Evolutionary conservation across 2,329 filamentous ascomycete genomes (phyloP), one percentile per base, ranked within the genome.

Genomic region (Pseudopithomyces maydicus): DNA sequence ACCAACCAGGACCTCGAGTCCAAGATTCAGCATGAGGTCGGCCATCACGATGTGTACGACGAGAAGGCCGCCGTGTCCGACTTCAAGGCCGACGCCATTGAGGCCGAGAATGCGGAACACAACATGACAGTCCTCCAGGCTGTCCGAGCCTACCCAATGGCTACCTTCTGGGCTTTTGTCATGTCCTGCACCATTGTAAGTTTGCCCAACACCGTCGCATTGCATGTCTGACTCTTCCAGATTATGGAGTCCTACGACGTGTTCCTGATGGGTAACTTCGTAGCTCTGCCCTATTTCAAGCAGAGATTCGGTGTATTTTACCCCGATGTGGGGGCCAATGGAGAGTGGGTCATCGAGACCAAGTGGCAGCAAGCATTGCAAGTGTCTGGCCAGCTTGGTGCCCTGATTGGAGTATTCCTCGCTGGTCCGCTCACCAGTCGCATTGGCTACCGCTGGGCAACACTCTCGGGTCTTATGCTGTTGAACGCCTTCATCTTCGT

Each of bases 161-260:
- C 83, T 62, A 78, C 77, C 15, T 79, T 79, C 59, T 85, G 83
- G 83, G 82, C 82, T 6, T 84, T 85, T 54, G 70, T 84, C 69
- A 81, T 85, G 71, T 85, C 80, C 46, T 84, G 70, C 75, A 84
- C 80, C 20, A 85, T 85, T 74, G 82, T 85, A 36, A 69, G 71
- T 26, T 54, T 14, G 41, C 45, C 36, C 44, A 35, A 35, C 15
- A 8, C 36, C 29, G 51, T 62, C 69, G 64, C 38, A 6, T 70
- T 41, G 32, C 19, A 17, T 10, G 44, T 19, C 41, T 43, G 11
- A 43, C 41, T n/a, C 57, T 0, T 42, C 45, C 67, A 87, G 85
- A 85, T 86, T 64, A 88, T 88, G 85, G 85, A 88, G 70, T 83
- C 85, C 4, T 88, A 86, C 78, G 80, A 80, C 70, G 82, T 88